These are phyloP conservation scores for Ophiostoma sp. DNA, from an alignment of 2,329 filamentous ascomycete species.

Conservation along the genomic window DNA sequence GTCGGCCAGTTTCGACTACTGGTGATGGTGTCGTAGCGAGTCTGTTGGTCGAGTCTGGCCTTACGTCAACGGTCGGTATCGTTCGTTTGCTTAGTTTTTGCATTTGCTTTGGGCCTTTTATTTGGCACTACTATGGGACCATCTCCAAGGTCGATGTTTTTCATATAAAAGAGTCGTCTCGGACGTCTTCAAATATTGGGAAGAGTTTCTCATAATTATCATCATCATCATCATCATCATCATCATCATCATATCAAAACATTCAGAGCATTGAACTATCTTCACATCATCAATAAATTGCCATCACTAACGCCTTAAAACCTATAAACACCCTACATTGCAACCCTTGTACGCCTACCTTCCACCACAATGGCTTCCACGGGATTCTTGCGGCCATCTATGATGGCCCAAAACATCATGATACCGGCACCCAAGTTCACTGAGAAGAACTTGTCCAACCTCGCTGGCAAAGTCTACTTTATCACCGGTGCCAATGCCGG, in stretches of 20 bases:
- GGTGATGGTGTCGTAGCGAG: background rate
- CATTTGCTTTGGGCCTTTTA: background rate
- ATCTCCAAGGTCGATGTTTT: background rate
- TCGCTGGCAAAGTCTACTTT: conserved; percentile 44
- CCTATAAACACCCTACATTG: background rate
- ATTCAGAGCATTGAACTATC: background rate
- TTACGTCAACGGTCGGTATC: background rate
- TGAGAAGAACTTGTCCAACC: conserved; percentile 37
- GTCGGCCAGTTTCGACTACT: conserved; percentile 9
- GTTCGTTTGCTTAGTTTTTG: background rate
- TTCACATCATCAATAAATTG: background rate
- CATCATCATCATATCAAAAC: background rate
- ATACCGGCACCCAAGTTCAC: conserved; percentile 37
- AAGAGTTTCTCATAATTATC: background rate
- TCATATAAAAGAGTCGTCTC: background rate
- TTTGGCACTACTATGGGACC: background rate
- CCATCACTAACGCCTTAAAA: background rate
- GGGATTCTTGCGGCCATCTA: conserved; percentile 16
- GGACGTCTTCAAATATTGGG: background rate
- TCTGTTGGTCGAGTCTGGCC: conserved; percentile 14
- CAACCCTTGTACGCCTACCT: background rate
- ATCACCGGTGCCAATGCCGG: conserved; percentile 42
- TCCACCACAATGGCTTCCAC: conserved; percentile 17
- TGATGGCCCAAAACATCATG: conserved; percentile 34
- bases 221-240: background rate